phyloP scores from a whole-genome alignment of 2,329 filamentous ascomycete genomes.

The Aspergillus sp. region DNA sequence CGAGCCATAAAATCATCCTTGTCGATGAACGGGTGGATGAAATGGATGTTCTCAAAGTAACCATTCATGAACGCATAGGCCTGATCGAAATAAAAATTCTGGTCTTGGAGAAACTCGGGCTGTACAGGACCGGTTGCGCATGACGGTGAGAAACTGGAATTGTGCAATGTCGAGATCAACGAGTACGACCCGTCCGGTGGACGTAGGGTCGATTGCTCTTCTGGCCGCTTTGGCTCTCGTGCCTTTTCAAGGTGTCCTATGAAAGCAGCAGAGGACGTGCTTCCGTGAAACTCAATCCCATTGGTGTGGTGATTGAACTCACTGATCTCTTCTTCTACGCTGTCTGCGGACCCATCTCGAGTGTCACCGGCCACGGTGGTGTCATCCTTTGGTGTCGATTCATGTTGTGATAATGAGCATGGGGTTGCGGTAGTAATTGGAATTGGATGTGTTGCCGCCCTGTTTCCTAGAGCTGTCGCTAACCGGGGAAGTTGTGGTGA shows the following conservation, averaged over 20 bases:
- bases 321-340: constrained; percentile 33
- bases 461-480: neutral
- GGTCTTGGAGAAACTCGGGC: constrained; percentile 15
- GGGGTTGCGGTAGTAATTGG: constrained; percentile 16
- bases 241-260: constrained; percentile 37
- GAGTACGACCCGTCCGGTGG: constrained; percentile 25
- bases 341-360: constrained; percentile 19
- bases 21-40: constrained; percentile 44
- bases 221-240: constrained; percentile 16
- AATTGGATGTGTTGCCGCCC: constrained; percentile 4
- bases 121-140: constrained; percentile 16
- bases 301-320: constrained; percentile 42
- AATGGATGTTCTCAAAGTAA: constrained; percentile 45
- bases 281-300: constrained; percentile 44
- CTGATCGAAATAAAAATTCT: constrained; percentile 39
- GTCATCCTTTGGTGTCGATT: constrained; percentile 13
- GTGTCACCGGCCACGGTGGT: constrained; percentile 9
- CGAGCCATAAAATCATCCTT: constrained; percentile 39
- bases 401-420: constrained; percentile 17
- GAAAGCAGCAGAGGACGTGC: constrained; percentile 42
- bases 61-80: constrained; percentile 42
- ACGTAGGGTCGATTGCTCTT: constrained; percentile 7
- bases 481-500: constrained; percentile 8
- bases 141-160: constrained; percentile 37
- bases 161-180: constrained; percentile 42